These are phyloP conservation scores for Tricladium varicosporioides DNA, from an alignment of 2,329 filamentous ascomycete species.

Conservation along the genomic window DNA sequence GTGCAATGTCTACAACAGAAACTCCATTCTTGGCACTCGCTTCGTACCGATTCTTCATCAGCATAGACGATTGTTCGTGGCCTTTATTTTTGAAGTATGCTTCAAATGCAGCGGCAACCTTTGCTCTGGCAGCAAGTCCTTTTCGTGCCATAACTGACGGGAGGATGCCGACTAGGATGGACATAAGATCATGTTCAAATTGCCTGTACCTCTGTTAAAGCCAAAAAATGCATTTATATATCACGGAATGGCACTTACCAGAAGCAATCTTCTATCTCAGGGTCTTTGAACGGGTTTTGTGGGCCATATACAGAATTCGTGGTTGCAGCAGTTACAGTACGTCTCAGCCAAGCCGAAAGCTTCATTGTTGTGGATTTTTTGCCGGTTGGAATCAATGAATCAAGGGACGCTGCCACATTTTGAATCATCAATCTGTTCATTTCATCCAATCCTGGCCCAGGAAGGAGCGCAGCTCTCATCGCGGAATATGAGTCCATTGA, in stretches of 20 bases:
- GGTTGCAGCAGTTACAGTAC: conserved; percentile 32
- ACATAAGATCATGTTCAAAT: conserved; percentile 5
- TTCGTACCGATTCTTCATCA: conserved; percentile 38
- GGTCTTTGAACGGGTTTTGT: conserved; percentile 40
- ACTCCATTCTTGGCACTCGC: conserved; percentile 34
- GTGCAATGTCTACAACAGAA: conserved; percentile 37
- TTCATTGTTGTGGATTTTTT: conserved; percentile 29
- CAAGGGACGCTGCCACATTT: conserved; percentile 25
- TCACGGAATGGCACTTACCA: conserved; percentile 29
- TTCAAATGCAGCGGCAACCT: conserved; percentile 37
- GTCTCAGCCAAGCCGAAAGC: conserved; percentile 26
- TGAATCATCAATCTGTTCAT: conserved; percentile 38
- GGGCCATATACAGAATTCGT: conserved; percentile 42
- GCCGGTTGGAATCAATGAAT: not conserved
- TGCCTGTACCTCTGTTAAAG: not conserved
- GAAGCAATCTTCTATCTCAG: conserved; percentile 36
- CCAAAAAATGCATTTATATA: not conserved
- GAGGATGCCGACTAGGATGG: conserved; percentile 4
- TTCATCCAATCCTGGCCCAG: conserved; percentile 34
- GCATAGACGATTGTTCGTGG: conserved; percentile 38
- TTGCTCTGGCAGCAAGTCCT: conserved; percentile 33
- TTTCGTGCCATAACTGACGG: conserved; percentile 21
- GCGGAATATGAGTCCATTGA: conserved; percentile 36
- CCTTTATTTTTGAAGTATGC: conserved; percentile 41
- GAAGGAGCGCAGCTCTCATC: conserved; percentile 34